phyloP scores from a whole-genome alignment of 2,329 filamentous ascomycete genomes.

The Colletotrichum shisoi region DNA sequence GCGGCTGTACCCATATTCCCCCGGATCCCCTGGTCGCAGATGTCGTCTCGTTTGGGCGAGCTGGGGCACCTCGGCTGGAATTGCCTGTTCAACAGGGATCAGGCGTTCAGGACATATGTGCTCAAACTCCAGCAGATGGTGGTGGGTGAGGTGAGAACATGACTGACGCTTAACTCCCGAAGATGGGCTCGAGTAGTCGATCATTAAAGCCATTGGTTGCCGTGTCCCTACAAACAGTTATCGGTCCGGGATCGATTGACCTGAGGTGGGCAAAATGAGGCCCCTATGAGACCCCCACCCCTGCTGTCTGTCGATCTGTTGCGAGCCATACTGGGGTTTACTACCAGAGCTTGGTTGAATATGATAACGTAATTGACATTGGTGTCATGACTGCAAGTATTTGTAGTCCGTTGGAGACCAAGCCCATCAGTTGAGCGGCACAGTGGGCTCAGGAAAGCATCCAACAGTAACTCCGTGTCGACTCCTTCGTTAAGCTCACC shows the following conservation, averaged over 20 bases:
- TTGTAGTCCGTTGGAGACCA: not conserved
- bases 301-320: not conserved
- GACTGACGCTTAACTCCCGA: no score
- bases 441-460: not conserved
- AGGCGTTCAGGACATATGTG: not conserved
- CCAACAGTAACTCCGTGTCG: not conserved
- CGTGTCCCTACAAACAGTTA: no score
- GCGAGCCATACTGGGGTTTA: not conserved
- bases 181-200: no score
- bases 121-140: not conserved
- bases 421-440: conserved; percentile 2
- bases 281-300: not conserved
- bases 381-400: not conserved
- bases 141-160: not conserved
- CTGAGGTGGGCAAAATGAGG: no score
- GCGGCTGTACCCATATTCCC: conserved; percentile 20
- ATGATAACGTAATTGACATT: conserved; percentile 4
- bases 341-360: not conserved
- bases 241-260: not conserved
- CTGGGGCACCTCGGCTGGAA: conserved; percentile 8
- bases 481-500: conserved; percentile 1
- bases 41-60: conserved; percentile 10
- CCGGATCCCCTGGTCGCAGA: conserved; percentile 27
- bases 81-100: not conserved
- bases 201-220: not conserved